Evolutionary conservation across 1,284 basidiomycete genomes (phyloP).

Genomic region (Farysia itapuensis): DNA sequence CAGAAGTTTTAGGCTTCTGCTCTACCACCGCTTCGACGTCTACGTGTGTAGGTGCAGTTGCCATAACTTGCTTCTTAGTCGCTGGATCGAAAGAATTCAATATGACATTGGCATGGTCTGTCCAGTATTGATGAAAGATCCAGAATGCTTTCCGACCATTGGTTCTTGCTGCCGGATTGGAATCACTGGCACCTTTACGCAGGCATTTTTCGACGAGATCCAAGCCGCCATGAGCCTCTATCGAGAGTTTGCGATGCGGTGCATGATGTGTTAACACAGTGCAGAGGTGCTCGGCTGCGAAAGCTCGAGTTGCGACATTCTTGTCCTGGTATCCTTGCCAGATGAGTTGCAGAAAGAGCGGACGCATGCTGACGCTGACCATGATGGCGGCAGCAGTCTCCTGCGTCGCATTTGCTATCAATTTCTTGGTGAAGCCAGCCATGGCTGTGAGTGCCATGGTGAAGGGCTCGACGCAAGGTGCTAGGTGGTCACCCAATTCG

Average conservation of each 20-base stretch:
- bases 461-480: slow-evolving; percentile 65
- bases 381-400: slow-evolving; percentile 72
- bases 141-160: slow-evolving; percentile 76
- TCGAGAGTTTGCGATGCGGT: slow-evolving; percentile 35
- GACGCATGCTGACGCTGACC: slow-evolving; percentile 68
- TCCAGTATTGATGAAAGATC: slow-evolving; percentile 77
- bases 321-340: slow-evolving; percentile 79
- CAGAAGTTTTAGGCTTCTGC: slow-evolving; percentile 11
- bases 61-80: slow-evolving; percentile 79
- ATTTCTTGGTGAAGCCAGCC: slow-evolving; percentile 93
- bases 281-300: slow-evolving; percentile 62
- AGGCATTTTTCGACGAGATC: slow-evolving; percentile 67
- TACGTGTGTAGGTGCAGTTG: slow-evolving; percentile 61
- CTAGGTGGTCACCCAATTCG: slow-evolving; percentile 64
- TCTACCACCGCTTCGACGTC: slow-evolving; percentile 16
- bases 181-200: slow-evolving; percentile 73
- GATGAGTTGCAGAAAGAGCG: slow-evolving; percentile 75
- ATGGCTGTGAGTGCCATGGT: slow-evolving; percentile 78
- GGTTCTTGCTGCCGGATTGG: slow-evolving; percentile 78
- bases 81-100: slow-evolving; percentile 71
- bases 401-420: slow-evolving; percentile 84
- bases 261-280: slow-evolving; percentile 58
- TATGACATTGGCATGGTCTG: slow-evolving; percentile 69
- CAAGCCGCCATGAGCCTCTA: slow-evolving; percentile 65
- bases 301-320: slow-evolving; percentile 75